Base-by-base conservation (phyloP, 306 rosid genomes). In the Rubus parviflorus region DNA sequence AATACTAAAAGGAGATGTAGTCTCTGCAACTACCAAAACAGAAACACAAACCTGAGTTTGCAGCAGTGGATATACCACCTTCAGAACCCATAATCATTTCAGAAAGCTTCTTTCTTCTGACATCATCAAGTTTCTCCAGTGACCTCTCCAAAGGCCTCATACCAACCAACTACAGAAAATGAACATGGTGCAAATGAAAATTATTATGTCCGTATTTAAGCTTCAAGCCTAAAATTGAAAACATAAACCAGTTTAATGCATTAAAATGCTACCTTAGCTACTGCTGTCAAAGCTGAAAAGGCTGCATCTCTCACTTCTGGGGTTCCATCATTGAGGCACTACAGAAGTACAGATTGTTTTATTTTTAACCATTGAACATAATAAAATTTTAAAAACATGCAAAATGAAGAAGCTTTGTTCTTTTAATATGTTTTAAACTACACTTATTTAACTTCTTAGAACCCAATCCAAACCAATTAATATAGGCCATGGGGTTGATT, bases 261-360 rank as follows among this genome's bases (percentile, higher is more conserved):
- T 43, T 51, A 20, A 56, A 80, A 16, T 56, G 65, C 51, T 82
- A 93, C 99, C 98, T 96, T 96, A n/a, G 98, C 99, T 83, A 91
- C 82, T 74, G 93, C 98, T 12, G 98, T 90, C 83, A 96, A 80
- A 75, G 87, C 96, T 65, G 93, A 93, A 91, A 96, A 96, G 68
- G 99, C 91, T 35, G 99, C 98, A 83, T 96, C 99, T 88, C 99
- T 91, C 82, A 96, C 99, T 0, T 96, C 99, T 16, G 98, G 99
- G 69, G 98, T 96, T 68, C 97, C 93, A 67, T 96, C 99, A 73
- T 96, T 91, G 70, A 93, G 91, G 77, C 93, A 80, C 99, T 96
- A 81, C 79, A 86, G 70, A 79, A 37, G 75, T 68, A 76, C 83
- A 88, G 66, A 80, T 66, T 22, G 45, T 64, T 70, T 47, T 68